These are phyloP conservation scores for Epichloe festucae DNA, from an alignment of 2,329 filamentous ascomycete species.

Conservation along the genomic window DNA sequence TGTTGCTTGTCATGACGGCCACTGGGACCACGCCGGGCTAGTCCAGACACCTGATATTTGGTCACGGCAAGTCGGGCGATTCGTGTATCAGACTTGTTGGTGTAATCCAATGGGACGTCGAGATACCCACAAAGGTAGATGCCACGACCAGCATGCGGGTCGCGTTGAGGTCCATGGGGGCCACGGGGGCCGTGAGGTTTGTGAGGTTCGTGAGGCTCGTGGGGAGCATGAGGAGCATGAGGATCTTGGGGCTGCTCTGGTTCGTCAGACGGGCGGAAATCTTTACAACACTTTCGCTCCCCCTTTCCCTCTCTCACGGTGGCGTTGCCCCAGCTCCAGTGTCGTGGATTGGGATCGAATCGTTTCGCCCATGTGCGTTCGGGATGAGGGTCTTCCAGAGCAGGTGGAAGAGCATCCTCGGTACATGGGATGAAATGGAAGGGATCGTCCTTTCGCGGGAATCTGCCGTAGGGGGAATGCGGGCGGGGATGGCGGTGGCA, in stretches of 20 bases:
- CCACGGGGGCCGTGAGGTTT: background rate
- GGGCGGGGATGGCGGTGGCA: constrained; percentile 4
- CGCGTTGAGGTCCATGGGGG: constrained; percentile 7
- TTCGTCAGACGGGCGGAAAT: background rate
- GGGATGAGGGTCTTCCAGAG: constrained; percentile 25
- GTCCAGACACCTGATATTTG: constrained; percentile 35
- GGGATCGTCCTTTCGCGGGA: constrained; percentile 28
- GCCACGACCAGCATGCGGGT: constrained; percentile 25
- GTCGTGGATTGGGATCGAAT: constrained; percentile 29
- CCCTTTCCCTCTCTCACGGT: background rate
- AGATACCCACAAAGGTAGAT: constrained; percentile 36
- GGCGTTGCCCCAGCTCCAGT: constrained; percentile 33
- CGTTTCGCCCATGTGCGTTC: constrained; percentile 25
- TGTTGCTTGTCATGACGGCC: background rate
- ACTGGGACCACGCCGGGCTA: constrained; percentile 13
- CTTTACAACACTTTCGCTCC: background rate
- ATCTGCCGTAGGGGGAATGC: constrained; percentile 12
- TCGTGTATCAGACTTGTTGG: constrained; percentile 28
- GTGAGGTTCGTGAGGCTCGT: background rate
- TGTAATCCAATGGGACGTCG: constrained; percentile 35
- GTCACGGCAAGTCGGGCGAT: constrained; percentile 34
- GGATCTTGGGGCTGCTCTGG: background rate
- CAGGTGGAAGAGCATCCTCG: constrained; percentile 24
- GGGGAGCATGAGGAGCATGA: background rate
- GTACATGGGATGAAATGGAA: constrained; percentile 37